Percentiles rank a stretch among this genome's conserved stretches.
Conservation (phyloP, 2,329 filamentous ascomycete genomes). For the Plenodomus lindquistii region DNA sequence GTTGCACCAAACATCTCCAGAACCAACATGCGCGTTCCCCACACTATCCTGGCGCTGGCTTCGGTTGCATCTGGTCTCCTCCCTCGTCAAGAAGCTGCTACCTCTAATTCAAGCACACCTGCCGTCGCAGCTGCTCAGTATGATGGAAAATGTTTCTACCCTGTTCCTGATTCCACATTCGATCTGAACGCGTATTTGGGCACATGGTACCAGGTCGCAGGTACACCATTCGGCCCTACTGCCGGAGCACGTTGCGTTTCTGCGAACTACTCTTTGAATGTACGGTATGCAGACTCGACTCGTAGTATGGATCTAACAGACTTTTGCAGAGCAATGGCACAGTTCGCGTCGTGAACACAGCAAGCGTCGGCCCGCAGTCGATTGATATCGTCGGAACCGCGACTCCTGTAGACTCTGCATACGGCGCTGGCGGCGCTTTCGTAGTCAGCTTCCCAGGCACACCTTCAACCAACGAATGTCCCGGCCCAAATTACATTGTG, state of each 20-base stretch:
- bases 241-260: slow-evolving; percentile 28
- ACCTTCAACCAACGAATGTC: slow-evolving; percentile 15
- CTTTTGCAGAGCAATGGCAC: slow-evolving; percentile 23
- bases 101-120: slow-evolving; percentile 13
- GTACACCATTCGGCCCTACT: slow-evolving; percentile 34
- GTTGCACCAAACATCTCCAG: background rate
- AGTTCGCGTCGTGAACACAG: slow-evolving; percentile 28
- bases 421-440: slow-evolving; percentile 27
- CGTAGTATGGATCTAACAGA: slow-evolving; percentile 1
- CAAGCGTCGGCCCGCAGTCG: slow-evolving; percentile 14
- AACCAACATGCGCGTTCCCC: slow-evolving; percentile 21
- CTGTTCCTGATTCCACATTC: slow-evolving; percentile 29
- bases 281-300: too few relatives aligned
- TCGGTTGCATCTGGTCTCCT: slow-evolving; percentile 20
- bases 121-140: slow-evolving; percentile 27
- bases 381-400: slow-evolving; percentile 27
- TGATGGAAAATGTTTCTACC: slow-evolving; percentile 34
- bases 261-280: slow-evolving; percentile 30
- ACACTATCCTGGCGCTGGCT: slow-evolving; percentile 19
- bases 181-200: slow-evolving; percentile 30
- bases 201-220: slow-evolving; percentile 38
- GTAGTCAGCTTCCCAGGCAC: slow-evolving; percentile 29
- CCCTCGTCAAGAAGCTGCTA: slow-evolving; percentile 11
- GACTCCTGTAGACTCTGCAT: slow-evolving; percentile 22
- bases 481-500: slow-evolving; percentile 37